phyloP scores from a whole-genome alignment of 2,329 filamentous ascomycete genomes.

The Penicillium hesseltinei region DNA sequence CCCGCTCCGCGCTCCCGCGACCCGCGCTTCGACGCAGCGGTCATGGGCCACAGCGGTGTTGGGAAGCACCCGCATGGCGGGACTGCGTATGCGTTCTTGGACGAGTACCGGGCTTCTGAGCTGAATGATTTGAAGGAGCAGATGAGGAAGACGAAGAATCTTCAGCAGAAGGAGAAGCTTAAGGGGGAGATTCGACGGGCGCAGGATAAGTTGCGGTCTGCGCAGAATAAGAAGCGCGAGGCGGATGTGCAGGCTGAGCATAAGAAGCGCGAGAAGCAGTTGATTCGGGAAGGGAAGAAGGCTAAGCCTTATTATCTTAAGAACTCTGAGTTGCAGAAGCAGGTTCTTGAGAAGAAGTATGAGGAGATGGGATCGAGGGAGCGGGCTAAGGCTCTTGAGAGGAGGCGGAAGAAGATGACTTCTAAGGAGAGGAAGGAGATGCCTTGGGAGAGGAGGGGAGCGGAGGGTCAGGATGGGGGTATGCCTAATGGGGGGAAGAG shows the following conservation, averaged over 20 bases:
- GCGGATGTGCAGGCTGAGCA: constrained; percentile 71
- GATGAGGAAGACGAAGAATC: constrained; percentile 66
- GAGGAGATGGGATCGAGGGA: constrained; percentile 80
- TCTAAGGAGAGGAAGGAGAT: constrained; percentile 79
- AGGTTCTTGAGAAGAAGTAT: constrained; percentile 75
- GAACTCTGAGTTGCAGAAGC: constrained; percentile 85
- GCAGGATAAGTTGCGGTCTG: constrained; percentile 72
- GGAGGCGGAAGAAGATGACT: constrained; percentile 84
- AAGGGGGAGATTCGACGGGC: constrained; percentile 73
- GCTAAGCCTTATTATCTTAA: constrained; percentile 84
- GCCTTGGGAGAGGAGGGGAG: constrained; percentile 54
- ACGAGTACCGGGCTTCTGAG: constrained; percentile 82
- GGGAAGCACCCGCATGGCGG: constrained; percentile 47
- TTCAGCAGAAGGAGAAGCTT: constrained; percentile 64
- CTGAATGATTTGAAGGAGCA: constrained; percentile 69
- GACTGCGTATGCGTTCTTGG: constrained; percentile 80
- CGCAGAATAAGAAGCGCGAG: constrained; percentile 67
- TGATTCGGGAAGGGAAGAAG: constrained; percentile 80
- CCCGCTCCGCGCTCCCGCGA: constrained; percentile 67
- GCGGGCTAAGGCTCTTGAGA: constrained; percentile 79
- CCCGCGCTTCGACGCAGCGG: constrained; percentile 77
- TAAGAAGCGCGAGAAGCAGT: constrained; percentile 76
- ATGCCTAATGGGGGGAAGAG: constrained; percentile 28
- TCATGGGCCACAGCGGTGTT: constrained; percentile 37
- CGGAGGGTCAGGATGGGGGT: constrained; percentile 24